Evolutionary conservation across 352 stramenopile species (phyloP), one percentile per base, ranked within the genome.

Genomic region (Pythium insidiosum): DNA sequence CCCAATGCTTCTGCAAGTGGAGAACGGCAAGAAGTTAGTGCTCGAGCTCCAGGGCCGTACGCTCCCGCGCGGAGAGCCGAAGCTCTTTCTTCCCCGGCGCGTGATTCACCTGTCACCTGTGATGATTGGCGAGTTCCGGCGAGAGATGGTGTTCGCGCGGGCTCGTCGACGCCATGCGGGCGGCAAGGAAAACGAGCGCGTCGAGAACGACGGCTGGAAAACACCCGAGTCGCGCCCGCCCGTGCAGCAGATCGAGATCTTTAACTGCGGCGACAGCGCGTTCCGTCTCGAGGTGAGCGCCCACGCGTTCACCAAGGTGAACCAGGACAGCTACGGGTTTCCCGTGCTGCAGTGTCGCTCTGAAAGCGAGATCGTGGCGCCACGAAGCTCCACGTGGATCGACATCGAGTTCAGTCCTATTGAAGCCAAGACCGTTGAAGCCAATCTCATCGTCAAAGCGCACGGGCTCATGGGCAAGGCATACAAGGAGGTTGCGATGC

Each of bases 21-120:
- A 81, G 30, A 86, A 97, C 41, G 91, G 91, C 21, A 97, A 96
- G 44, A 77, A 90, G 37, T 55, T 96, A 15, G 68, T 87, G 46
- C 50, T 97, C 1, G 65, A 90, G 20, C 55, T 97, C 9, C 66
- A 88, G 38, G 91, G 90, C 4, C 66, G 60, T 6, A 97, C 88
- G 15, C 66, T 97, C 2, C 49, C 47, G 4, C 55, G 53, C 30
- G 56, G 60, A 28, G 63, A 88, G 22, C 76, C 79, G 6, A 84
- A 85, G 37, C 42, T 93, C 0, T 88, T 93, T 40, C 40, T 89
- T 1, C 68, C 82, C 0, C 58, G 60, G 6, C 61, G 66, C 26
- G 48, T 80, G 11, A 82, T 84, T 12, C 30, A 64, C 23, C 64
- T 93, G 7, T 83, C 74, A 5, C 75, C 80, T 0, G 76, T 90